Conservation (phyloP, 2,329 filamentous ascomycete genomes). For the Ophiostoma sp. region DNA sequence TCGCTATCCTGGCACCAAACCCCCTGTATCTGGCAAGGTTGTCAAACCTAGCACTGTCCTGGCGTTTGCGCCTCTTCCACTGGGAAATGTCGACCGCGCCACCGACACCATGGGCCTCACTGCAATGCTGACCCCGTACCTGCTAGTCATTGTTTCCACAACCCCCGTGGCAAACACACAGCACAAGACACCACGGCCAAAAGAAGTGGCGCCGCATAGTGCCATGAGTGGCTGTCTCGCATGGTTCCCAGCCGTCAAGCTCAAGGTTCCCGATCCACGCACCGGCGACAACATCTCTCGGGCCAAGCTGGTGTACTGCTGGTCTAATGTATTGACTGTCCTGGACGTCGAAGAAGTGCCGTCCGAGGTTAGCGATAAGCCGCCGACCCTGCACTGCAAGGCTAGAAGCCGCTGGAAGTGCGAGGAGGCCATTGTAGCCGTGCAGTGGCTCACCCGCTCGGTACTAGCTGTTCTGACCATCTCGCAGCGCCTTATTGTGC, state of each 20-base stretch:
- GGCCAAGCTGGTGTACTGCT: slow-evolving; percentile 92
- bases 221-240: slow-evolving; percentile 89
- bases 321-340: slow-evolving; percentile 95
- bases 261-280: slow-evolving; percentile 68
- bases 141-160: slow-evolving; percentile 94
- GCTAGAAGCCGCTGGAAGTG: slow-evolving; percentile 85
- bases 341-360: slow-evolving; percentile 76
- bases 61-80: slow-evolving; percentile 80
- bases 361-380: slow-evolving; percentile 64
- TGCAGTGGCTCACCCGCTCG: slow-evolving; percentile 94
- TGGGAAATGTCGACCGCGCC: slow-evolving; percentile 87
- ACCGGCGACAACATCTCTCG: slow-evolving; percentile 66
- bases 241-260: slow-evolving; percentile 93
- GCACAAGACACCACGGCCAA: slow-evolving; percentile 85
- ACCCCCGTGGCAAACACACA: slow-evolving; percentile 95
- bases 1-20: slow-evolving; percentile 70
- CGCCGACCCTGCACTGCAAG: slow-evolving; percentile 71
- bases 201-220: slow-evolving; percentile 83
- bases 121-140: slow-evolving; percentile 90
- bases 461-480: slow-evolving; percentile 89
- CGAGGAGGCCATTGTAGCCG: slow-evolving; percentile 89
- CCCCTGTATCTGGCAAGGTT: slow-evolving; percentile 49
- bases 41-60: slow-evolving; percentile 92
- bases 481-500: slow-evolving; percentile 83
- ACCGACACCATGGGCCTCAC: slow-evolving; percentile 87